Conservation (phyloP, 2,329 filamentous ascomycete species). For the Colletotrichum paranaense region DNA sequence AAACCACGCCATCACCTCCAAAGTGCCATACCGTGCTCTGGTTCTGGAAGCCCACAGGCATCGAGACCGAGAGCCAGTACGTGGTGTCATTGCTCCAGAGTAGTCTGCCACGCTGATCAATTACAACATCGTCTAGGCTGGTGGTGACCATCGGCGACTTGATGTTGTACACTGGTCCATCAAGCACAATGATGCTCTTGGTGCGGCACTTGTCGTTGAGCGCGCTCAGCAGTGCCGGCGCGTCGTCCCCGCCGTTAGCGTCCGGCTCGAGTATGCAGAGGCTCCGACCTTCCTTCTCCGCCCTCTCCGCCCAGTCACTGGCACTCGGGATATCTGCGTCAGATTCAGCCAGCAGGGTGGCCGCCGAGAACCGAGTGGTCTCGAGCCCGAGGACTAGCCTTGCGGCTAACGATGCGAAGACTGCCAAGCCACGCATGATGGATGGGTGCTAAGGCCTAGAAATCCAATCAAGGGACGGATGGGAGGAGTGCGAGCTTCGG, state of each 20-base stretch:
- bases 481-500: not conserved
- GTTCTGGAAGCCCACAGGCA: constrained; percentile 65
- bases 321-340: not conserved
- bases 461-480: not conserved
- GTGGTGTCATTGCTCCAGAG: constrained; percentile 57
- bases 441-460: not conserved
- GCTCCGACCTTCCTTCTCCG: constrained; percentile 43
- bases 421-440: constrained; percentile 18
- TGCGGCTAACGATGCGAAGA: not conserved
- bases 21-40: constrained; percentile 65
- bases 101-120: constrained; percentile 53
- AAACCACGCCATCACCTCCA: constrained; percentile 62
- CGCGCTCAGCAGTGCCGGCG: constrained; percentile 44
- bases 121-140: constrained; percentile 50
- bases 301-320: constrained; percentile 48
- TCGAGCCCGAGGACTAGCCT: constrained; percentile 3
- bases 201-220: constrained; percentile 45
- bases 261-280: constrained; percentile 45
- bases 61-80: constrained; percentile 64
- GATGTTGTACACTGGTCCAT: constrained; percentile 48
- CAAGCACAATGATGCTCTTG: constrained; percentile 46
- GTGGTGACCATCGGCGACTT: constrained; percentile 48
- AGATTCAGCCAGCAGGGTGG: not conserved
- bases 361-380: not conserved
- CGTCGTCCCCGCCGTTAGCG: constrained; percentile 44